Conservation (phyloP, 306 rosid genomes). For the Lathyrus sativus region DNA sequence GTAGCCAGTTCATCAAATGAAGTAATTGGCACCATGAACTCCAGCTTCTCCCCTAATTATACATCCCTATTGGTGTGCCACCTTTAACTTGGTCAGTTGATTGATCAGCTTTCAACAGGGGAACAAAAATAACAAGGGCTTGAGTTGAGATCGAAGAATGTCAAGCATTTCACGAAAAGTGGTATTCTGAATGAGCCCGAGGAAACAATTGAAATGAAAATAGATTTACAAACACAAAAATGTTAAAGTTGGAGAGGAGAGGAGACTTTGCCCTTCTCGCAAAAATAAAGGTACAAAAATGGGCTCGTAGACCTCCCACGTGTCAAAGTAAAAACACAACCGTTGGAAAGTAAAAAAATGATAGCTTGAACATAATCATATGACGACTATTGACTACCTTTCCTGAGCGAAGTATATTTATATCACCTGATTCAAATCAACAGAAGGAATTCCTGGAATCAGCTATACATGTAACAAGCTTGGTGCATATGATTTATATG, state of each 20-base stretch:
- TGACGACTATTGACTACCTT: conserved; percentile 8
- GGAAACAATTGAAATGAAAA: conserved; percentile 17
- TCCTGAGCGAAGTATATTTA: conserved; percentile 13
- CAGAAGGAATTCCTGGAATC: not conserved
- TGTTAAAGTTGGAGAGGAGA: not conserved
- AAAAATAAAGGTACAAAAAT: conserved; percentile 9
- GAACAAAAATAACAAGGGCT: conserved; percentile 2
- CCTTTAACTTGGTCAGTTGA: conserved; percentile 10
- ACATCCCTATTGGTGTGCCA: not conserved
- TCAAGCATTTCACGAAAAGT: conserved; percentile 23
- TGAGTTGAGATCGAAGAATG: not conserved
- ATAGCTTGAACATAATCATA: conserved; percentile 5
- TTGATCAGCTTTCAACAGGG: conserved; percentile 28
- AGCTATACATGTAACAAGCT: not conserved
- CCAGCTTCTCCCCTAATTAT: conserved; percentile 8
- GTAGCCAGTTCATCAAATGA: conserved; percentile 12
- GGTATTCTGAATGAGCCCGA: conserved; percentile 3
- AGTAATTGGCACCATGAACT: conserved; percentile 28
- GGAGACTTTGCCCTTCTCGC: not conserved
- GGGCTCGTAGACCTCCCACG: conserved; percentile 7
- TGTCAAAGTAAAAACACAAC: not conserved
- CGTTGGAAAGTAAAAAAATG: conserved; percentile 3
- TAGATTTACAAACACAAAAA: conserved; percentile 21
- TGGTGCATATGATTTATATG: not conserved
- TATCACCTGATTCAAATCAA: conserved; percentile 15